Base-by-base conservation (phyloP, 2,329 filamentous ascomycete genomes). In the Colletotrichum musae region DNA sequence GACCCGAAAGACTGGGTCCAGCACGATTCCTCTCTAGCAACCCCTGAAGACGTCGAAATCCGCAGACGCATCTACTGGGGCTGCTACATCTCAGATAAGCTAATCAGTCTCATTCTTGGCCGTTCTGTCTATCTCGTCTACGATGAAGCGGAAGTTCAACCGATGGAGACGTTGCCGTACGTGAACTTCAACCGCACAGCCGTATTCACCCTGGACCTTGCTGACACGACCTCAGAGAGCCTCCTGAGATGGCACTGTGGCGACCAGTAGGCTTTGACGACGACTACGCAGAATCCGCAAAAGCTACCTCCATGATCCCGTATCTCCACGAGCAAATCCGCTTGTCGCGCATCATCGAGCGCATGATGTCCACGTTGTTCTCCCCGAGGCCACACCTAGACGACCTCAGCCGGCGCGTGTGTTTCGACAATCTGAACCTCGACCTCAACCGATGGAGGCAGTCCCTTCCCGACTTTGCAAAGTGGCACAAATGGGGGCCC, bases 51-150 rank as follows among this genome's bases (percentile, higher is more conserved):
- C n/a, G 26, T 75, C 12, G 76, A 76, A 28, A 73, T 78, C 3
- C 72, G 76, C 1, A 56, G 75, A 5, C 74, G 75, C 1, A 77
- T 78, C 16, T 77, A 75, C 56, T 77, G 76, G 76, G 75, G 76
- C 15, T 76, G 73, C 36, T 77, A 77, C 56, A 70, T 72, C 15
- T 76, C 74, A 0, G 75, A 77, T 48, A 77, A 77, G 50, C 39
- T 75, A 13, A 73, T 74, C 10, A 75, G 72, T 24, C 59, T 72
- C 9, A 63, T 72, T 1, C 54, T 75, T 3, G 73, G 72, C 0
- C 69, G 68, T 9, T 68, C 72, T 0, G 68, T 73, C 2, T 68
- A 73, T 24, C 59, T 73, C 5, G 60, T 54, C 5, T 64, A 70
- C 12, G 61, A 71, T 1, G 71, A 65, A 12, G 71, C 63, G 7